Percentiles rank a stretch among this genome's conserved stretches.
phyloP scores from a whole-genome alignment of 768 basidiomycete genomes.

The Collybia nuda region DNA sequence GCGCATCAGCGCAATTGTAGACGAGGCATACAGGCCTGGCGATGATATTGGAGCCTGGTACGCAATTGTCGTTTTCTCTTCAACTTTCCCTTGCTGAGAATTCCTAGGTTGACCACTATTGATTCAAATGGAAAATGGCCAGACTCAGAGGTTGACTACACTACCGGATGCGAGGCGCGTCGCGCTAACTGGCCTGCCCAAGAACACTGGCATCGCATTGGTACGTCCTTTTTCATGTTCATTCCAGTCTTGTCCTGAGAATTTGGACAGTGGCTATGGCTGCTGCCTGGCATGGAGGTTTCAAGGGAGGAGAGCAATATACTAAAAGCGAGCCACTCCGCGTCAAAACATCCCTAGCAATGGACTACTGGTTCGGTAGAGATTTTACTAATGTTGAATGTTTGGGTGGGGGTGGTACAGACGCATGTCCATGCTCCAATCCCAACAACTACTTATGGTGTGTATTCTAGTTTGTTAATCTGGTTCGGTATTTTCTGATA shows the following conservation, averaged over 20 bases:
- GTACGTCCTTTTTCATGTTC: conserved; percentile 23
- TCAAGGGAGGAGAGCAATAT: conserved; percentile 34
- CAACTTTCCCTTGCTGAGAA: too few relatives aligned
- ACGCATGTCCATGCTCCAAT: conserved; percentile 47
- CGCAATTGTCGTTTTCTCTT: not conserved
- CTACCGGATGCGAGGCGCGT: conserved; percentile 48
- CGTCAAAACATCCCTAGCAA: conserved; percentile 33
- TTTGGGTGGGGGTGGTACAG: conserved; percentile 41
- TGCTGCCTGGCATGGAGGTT: conserved; percentile 52
- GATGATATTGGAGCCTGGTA: conserved; percentile 17
- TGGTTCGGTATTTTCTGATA: conserved; percentile 8
- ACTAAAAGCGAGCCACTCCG: conserved; percentile 31
- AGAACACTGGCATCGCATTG: conserved; percentile 46
- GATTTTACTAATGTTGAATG: conserved; percentile 49
- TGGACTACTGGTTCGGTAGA: conserved; percentile 52
- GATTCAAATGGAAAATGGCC: conserved; percentile 40
- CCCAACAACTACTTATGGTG: conserved; percentile 30
- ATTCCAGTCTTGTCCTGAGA: not conserved
- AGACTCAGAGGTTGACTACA: conserved; percentile 44
- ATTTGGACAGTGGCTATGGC: conserved; percentile 39
- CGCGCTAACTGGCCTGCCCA: conserved; percentile 61
- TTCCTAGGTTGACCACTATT: conserved; percentile 16
- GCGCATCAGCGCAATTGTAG: conserved; percentile 14
- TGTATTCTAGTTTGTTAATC: not conserved
- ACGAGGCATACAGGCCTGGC: conserved; percentile 2